Percentiles rank a stretch among this genome's conserved stretches.
These are phyloP conservation scores for Ustilago tritici DNA, from an alignment of 1,284 basidiomycete species.

Conservation along the genomic window DNA sequence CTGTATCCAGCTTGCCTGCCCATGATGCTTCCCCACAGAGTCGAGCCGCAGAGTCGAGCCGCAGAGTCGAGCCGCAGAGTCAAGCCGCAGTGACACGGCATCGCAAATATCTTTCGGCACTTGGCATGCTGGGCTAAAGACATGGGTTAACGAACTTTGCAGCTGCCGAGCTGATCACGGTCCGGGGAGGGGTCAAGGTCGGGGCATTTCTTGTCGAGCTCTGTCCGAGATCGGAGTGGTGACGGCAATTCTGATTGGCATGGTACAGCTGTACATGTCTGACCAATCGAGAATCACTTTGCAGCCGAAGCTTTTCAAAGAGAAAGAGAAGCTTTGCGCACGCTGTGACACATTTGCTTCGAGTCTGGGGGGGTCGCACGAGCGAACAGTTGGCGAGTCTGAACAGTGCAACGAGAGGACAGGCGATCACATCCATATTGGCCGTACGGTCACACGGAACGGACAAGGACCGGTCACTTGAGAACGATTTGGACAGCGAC, in stretches of 20 bases:
- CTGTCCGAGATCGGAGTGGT: constrained; percentile 30
- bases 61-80: neutral
- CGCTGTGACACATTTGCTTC: no score
- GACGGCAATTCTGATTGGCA: constrained; percentile 15
- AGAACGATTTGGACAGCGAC: constrained; percentile 11
- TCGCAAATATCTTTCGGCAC: neutral
- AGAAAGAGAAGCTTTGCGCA: no score
- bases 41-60: neutral
- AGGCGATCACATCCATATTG: neutral
- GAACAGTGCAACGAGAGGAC: neutral
- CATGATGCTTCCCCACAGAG: neutral
- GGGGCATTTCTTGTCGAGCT: constrained; percentile 16
- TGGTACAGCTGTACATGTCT: neutral
- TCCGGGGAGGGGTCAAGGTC: constrained; percentile 13
- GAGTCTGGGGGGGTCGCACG: constrained; percentile 12
- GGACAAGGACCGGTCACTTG: constrained; percentile 18
- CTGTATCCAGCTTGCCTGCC: neutral
- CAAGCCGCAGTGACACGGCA: neutral
- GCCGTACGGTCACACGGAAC: neutral
- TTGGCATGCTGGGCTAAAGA: neutral
- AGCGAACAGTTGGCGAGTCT: neutral
- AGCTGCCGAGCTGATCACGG: neutral
- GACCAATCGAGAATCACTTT: no score
- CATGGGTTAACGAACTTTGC: neutral
- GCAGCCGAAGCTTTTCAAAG: no score